phyloP scores from a whole-genome alignment of 768 basidiomycete genomes.

The Agrocybe pediades region DNA sequence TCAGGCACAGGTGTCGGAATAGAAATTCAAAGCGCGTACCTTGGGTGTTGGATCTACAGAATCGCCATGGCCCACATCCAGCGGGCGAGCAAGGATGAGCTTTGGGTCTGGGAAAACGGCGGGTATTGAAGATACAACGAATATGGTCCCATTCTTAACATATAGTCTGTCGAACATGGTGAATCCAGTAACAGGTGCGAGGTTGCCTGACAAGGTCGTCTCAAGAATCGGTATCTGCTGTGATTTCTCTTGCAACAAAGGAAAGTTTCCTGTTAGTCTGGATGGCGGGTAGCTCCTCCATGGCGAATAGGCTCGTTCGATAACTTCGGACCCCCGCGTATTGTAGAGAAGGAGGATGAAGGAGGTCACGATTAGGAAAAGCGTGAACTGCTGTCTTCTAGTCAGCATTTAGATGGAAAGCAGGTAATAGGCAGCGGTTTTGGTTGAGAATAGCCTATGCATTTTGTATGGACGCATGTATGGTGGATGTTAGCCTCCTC shows the following conservation, averaged over 20 bases:
- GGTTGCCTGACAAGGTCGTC: conserved; percentile 31
- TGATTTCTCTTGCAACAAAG: not conserved
- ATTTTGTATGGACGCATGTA: not conserved
- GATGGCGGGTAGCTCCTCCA: not conserved
- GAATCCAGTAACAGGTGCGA: conserved; percentile 64
- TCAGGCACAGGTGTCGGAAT: not conserved
- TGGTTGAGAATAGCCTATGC: not conserved
- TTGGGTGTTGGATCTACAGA: conserved; percentile 30
- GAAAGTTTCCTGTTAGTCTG: not conserved
- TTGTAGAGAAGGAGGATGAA: not conserved
- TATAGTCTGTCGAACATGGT: conserved; percentile 75
- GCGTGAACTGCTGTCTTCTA: not conserved
- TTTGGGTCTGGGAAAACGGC: conserved; percentile 44
- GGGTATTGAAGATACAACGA: conserved; percentile 50
- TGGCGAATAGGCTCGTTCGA: not conserved
- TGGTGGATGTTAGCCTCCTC: not conserved
- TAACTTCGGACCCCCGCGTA: not conserved
- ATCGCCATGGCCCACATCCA: conserved; percentile 17
- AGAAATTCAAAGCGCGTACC: conserved; percentile 21
- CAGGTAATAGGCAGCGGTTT: too few relatives aligned
- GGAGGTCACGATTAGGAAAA: not conserved
- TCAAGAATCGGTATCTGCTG: not conserved
- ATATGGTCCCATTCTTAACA: conserved; percentile 72
- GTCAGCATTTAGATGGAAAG: not conserved
- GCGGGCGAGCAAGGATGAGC: conserved; percentile 38